Evolutionary conservation across 129 eudicot species (phyloP).

Genomic region (Helichrysum umbraculigerum): DNA sequence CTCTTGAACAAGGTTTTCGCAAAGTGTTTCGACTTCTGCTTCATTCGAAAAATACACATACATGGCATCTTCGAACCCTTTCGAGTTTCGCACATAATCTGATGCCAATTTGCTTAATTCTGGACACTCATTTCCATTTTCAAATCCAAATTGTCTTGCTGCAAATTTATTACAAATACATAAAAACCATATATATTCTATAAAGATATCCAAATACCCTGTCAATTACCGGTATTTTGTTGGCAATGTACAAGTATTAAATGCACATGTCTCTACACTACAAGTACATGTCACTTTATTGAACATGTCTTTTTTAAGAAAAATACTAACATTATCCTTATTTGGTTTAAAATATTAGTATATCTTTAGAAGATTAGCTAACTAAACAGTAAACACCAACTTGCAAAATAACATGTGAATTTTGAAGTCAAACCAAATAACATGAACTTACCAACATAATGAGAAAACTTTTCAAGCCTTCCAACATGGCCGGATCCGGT

Average conservation of each 20-base stretch:
- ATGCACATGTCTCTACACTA: no score
- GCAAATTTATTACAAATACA: constrained; percentile 15
- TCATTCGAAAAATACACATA: constrained; percentile 58
- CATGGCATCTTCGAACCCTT: constrained; percentile 49
- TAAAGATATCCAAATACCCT: no score
- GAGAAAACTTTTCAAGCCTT: constrained; percentile 63
- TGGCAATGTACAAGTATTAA: no score
- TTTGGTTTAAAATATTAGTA: no score
- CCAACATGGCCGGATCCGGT: constrained; percentile 53
- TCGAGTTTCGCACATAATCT: constrained; percentile 57
- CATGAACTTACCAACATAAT: constrained; percentile 65
- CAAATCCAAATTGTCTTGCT: constrained; percentile 89
- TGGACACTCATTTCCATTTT: constrained; percentile 71
- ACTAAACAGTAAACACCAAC: no score
- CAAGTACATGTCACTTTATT: no score
- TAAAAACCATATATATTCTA: background rate
- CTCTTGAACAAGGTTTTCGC: constrained; percentile 65
- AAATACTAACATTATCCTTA: no score
- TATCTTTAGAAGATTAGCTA: no score
- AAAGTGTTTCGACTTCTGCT: constrained; percentile 45
- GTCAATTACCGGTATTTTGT: no score
- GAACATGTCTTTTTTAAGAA: no score
- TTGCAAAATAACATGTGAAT: no score
- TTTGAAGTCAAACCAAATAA: background rate
- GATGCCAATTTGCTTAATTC: constrained; percentile 53